These are phyloP conservation scores for Physcia stellaris DNA, from an alignment of 495 filamentous ascomycete genomes.

Conservation along the genomic window DNA sequence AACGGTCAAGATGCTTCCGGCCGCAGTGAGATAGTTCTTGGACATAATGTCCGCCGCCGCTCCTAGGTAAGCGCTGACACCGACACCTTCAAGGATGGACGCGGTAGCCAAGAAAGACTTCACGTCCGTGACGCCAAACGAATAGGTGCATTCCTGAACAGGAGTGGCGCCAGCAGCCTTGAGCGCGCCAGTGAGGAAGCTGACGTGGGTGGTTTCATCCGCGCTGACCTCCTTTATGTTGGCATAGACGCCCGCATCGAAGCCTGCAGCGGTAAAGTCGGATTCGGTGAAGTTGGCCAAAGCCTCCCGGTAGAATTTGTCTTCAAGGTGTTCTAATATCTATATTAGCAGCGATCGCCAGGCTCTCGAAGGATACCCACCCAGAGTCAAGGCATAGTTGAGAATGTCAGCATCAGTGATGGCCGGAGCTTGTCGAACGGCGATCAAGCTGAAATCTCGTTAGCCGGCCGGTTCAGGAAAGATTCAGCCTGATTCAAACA, in stretches of 20 bases:
- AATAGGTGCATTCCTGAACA: slow-evolving; percentile 41
- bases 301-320: slow-evolving; percentile 38
- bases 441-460: slow-evolving; percentile 7
- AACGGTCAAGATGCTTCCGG: slow-evolving; percentile 46
- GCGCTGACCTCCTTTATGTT: slow-evolving; percentile 31
- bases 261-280: slow-evolving; percentile 39
- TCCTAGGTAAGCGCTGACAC: slow-evolving; percentile 46
- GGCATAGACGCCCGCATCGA: slow-evolving; percentile 31
- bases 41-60: slow-evolving; percentile 43
- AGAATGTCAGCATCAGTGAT: slow-evolving; percentile 21
- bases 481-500: too few relatives aligned
- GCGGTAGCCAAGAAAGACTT: slow-evolving; percentile 35
- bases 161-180: slow-evolving; percentile 32
- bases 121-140: slow-evolving; percentile 36
- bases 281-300: slow-evolving; percentile 38
- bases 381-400: slow-evolving; percentile 26
- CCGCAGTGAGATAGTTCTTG: slow-evolving; percentile 40
- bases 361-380: too few relatives aligned
- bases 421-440: slow-evolving; percentile 11
- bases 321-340: slow-evolving; percentile 31
- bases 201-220: slow-evolving; percentile 45
- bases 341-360: too few relatives aligned
- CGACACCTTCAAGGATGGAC: slow-evolving; percentile 43
- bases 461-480: background rate
- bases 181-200: slow-evolving; percentile 39